phyloP scores from a whole-genome alignment of 129 eudicot species.

The Saposhnikovia divaricata region DNA sequence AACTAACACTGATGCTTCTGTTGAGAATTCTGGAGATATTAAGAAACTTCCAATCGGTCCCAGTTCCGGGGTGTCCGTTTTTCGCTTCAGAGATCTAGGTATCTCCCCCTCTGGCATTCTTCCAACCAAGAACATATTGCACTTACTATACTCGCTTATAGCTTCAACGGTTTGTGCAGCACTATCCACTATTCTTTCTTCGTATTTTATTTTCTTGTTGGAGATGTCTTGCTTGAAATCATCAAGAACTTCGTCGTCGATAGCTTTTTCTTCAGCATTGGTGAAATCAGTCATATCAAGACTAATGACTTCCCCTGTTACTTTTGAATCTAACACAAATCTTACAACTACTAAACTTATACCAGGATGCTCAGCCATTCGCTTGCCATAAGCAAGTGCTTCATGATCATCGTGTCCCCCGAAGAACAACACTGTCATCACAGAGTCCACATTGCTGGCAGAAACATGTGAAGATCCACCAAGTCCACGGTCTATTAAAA shows the following conservation, averaged over 20 bases:
- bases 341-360: conserved; percentile 54
- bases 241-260: conserved; percentile 43
- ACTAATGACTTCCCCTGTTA: conserved; percentile 20
- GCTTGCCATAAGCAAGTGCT: conserved; percentile 68
- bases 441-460: conserved; percentile 67
- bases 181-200: conserved; percentile 39
- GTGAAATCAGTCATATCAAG: conserved; percentile 35
- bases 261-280: conserved; percentile 26
- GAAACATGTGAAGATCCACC: conserved; percentile 72
- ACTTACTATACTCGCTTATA: conserved; percentile 29
- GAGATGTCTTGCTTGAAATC: conserved; percentile 35
- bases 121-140: conserved; percentile 65
- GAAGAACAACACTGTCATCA: conserved; percentile 53
- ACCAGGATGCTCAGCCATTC: conserved; percentile 97
- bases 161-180: conserved; percentile 24
- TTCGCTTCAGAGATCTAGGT: conserved; percentile 35
- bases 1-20: conserved; percentile 65
- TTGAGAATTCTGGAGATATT: conserved; percentile 35
- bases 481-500: conserved; percentile 78
- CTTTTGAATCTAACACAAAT: conserved; percentile 34
- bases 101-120: conserved; percentile 69
- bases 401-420: conserved; percentile 96
- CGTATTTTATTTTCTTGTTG: conserved; percentile 31
- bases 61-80: conserved; percentile 66
- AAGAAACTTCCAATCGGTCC: conserved; percentile 64